Percentiles rank a stretch among this genome's conserved stretches.
Evolutionary conservation across 2,329 filamentous ascomycete genomes (phyloP).

Genomic region (Pseudogymnoascus sp.): DNA sequence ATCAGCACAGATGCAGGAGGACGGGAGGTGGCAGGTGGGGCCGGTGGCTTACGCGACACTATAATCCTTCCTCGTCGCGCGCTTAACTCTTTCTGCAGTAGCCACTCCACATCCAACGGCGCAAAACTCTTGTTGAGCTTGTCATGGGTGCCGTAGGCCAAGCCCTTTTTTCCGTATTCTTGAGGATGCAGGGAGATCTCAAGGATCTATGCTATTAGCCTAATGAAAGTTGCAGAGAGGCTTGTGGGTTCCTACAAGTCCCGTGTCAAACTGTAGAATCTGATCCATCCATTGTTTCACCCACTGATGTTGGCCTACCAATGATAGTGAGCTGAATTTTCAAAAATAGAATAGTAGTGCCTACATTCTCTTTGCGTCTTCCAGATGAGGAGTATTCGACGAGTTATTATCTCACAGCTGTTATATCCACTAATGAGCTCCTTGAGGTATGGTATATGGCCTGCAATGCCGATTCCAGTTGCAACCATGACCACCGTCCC

Average conservation of each 20-base stretch:
- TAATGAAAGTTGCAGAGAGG: no score
- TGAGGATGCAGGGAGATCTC: constrained; percentile 5
- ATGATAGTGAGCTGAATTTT: not conserved
- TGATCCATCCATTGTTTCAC: constrained; percentile 14
- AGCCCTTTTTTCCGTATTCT: constrained; percentile 4
- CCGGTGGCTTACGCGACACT: constrained; percentile 11
- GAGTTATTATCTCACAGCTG: constrained; percentile 12
- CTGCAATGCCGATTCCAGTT: constrained; percentile 15
- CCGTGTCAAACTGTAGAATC: constrained; percentile 11
- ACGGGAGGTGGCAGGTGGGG: not conserved
- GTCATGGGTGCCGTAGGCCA: constrained; percentile 7
- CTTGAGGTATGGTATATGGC: constrained; percentile 16
- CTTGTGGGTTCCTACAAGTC: no score
- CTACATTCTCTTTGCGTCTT: constrained; percentile 14
- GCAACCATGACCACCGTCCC: constrained; percentile 14
- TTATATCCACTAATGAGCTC: constrained; percentile 17
- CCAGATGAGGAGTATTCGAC: constrained; percentile 15
- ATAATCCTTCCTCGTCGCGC: constrained; percentile 12
- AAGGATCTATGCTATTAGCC: constrained; percentile 12
- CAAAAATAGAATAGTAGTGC: not conserved
- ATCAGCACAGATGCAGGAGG: not conserved
- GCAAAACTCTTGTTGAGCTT: constrained; percentile 11
- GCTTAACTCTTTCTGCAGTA: constrained; percentile 11
- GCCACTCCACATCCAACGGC: constrained; percentile 2
- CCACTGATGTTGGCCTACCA: constrained; percentile 12